These are phyloP conservation scores for Rhizopus stolonifer DNA, from an alignment of 371 early-diverging fungal species.

Conservation along the genomic window DNA sequence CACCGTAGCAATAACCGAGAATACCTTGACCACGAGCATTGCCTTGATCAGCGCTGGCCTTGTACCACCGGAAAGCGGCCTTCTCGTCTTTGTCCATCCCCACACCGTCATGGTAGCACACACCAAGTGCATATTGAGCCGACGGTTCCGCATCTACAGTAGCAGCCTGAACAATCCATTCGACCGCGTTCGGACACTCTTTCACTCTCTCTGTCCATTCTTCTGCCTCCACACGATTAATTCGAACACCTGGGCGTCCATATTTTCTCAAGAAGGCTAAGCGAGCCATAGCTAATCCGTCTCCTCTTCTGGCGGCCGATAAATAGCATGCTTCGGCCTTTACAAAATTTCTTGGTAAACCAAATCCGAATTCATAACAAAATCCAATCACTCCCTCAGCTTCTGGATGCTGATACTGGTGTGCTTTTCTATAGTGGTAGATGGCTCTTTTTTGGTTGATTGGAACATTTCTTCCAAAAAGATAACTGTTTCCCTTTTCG, in stretches of 20 bases:
- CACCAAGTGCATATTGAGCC: constrained; percentile 59
- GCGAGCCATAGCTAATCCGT: constrained; percentile 60
- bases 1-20: constrained; percentile 72
- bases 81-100: constrained; percentile 51
- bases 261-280: constrained; percentile 74
- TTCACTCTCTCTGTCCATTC: constrained; percentile 45
- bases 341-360: constrained; percentile 51
- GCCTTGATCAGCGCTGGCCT: constrained; percentile 57
- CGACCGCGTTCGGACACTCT: constrained; percentile 32
- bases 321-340: constrained; percentile 59
- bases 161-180: constrained; percentile 41
- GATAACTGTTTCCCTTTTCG: constrained; percentile 41
- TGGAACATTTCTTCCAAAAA: constrained; percentile 58
- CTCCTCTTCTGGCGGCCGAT: constrained; percentile 33
- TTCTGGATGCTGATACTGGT: constrained; percentile 27
- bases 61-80: constrained; percentile 61
- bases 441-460: constrained; percentile 43
- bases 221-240: constrained; percentile 69
- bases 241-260: constrained; percentile 69
- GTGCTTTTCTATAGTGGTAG: constrained; percentile 46
- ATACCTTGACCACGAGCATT: constrained; percentile 70
- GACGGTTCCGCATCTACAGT: constrained; percentile 28
- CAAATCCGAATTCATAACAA: constrained; percentile 79
- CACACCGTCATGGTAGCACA: constrained; percentile 71
- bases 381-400: constrained; percentile 59